These are phyloP conservation scores for Oryza coarctata DNA, from an alignment of 176 grass and related monocot species.

Conservation along the genomic window DNA sequence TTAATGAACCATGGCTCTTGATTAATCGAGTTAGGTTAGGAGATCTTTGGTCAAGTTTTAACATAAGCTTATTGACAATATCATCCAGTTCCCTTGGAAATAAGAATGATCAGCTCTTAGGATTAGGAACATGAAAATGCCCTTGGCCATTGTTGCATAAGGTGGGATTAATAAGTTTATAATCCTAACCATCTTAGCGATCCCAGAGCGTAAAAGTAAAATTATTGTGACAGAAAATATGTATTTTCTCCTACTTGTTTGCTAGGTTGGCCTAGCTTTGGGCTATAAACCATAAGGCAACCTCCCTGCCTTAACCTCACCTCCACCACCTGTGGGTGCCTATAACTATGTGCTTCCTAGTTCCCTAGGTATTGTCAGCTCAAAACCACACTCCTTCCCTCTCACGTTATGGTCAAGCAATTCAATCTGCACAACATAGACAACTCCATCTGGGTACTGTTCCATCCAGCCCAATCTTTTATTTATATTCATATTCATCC, in stretches of 20 bases:
- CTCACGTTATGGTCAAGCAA: not conserved
- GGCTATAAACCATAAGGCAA: not conserved
- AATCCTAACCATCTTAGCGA: not conserved
- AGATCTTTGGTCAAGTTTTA: not conserved
- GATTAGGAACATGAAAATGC: not conserved
- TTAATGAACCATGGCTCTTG: not conserved
- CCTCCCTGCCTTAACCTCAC: not conserved
- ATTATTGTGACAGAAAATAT: not conserved
- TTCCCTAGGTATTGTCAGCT: not conserved
- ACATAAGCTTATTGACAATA: not conserved
- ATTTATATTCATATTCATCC: not conserved
- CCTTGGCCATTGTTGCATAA: not conserved
- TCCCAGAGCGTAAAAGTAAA: not conserved
- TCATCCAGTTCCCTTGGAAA: not conserved
- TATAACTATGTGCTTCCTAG: not conserved
- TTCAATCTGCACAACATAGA: not conserved
- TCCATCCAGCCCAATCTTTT: not conserved
- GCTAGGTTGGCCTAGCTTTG: not conserved
- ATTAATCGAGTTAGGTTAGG: not conserved
- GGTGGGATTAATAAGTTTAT: not conserved
- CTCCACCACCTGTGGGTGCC: not conserved
- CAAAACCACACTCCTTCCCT: not conserved
- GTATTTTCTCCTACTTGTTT: not conserved
- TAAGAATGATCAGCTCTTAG: not conserved
- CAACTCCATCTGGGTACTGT: not conserved